Conservation (phyloP, 257 asterid species). For the Ligustrum vulgare region DNA sequence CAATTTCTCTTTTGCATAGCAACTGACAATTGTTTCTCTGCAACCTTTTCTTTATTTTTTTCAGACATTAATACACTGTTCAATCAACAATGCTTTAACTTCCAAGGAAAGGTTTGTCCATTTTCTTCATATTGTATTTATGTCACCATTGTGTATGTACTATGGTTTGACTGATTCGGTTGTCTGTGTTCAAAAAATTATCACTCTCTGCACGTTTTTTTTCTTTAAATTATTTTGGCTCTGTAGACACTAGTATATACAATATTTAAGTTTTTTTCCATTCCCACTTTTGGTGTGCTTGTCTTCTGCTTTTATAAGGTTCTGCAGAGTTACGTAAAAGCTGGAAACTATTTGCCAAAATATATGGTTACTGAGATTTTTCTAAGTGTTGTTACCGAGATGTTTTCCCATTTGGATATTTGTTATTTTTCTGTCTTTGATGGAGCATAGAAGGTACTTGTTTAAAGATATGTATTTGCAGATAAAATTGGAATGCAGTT, state of each 20-base stretch:
- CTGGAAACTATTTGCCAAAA: neutral
- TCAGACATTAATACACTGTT: constrained; percentile 79
- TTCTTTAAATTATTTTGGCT: neutral
- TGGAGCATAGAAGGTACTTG: neutral
- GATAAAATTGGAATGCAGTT: constrained; percentile 71
- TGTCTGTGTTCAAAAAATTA: neutral
- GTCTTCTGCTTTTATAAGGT: neutral
- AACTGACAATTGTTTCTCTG: constrained; percentile 13
- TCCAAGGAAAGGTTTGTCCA: constrained; percentile 81
- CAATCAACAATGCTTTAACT: constrained; percentile 79
- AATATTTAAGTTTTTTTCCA: neutral
- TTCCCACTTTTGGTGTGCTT: neutral
- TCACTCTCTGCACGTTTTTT: neutral
- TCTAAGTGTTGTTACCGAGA: neutral
- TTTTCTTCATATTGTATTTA: constrained; percentile 14
- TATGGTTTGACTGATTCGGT: constrained; percentile 7
- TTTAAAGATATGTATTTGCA: constrained; percentile 33
- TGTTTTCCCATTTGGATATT: neutral
- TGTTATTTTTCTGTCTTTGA: neutral
- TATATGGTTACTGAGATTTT: neutral
- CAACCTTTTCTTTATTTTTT: constrained; percentile 26
- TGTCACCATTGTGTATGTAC: neutral
- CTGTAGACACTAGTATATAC: neutral
- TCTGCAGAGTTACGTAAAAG: neutral
- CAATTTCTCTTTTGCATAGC: constrained; percentile 10